These are phyloP conservation scores for Candida pseudoviswanathii DNA, from an alignment of 1,139 yeast genomes.

Conservation along the genomic window DNA sequence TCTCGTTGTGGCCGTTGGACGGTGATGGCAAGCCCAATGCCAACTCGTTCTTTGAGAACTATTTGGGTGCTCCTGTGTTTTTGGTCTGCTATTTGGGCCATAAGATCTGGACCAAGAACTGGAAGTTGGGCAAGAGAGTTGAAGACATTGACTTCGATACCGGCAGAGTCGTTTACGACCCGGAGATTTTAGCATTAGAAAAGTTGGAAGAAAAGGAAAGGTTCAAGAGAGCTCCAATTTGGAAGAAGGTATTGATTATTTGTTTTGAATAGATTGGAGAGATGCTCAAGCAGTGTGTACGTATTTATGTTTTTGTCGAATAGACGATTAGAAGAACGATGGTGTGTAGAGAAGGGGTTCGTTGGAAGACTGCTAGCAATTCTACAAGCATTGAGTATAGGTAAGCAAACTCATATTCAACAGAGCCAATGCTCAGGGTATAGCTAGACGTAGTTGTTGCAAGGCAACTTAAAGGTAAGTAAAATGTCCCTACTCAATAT, in stretches of 20 bases:
- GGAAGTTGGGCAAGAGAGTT: conserved; percentile 31
- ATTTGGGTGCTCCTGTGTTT: conserved; percentile 36
- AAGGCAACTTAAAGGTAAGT: too few species aligned
- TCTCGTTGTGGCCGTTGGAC: conserved; percentile 40
- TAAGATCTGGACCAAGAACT: conserved; percentile 28
- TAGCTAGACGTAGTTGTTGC: too few species aligned
- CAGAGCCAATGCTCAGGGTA: too few species aligned
- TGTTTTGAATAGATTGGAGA: conserved; percentile 20
- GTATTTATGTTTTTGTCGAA: not conserved
- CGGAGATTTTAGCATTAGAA: conserved; percentile 39
- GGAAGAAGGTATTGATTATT: conserved; percentile 25
- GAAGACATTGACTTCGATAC: conserved; percentile 42
- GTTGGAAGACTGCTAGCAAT: too few species aligned
- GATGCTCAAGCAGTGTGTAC: not conserved
- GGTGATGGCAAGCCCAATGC: conserved; percentile 34
- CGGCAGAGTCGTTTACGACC: conserved; percentile 44
- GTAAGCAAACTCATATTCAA: too few species aligned
- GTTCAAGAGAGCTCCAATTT: conserved; percentile 25
- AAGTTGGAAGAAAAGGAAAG: conserved; percentile 33
- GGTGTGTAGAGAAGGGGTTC: too few species aligned
- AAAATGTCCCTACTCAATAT: too few species aligned
- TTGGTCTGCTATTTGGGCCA: conserved; percentile 33
- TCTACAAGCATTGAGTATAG: too few species aligned
- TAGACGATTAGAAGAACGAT: too few species aligned
- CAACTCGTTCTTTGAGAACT: conserved; percentile 33